Base-by-base conservation (phyloP, 2,329 filamentous ascomycete species). In the Microthyrium microscopicum region DNA sequence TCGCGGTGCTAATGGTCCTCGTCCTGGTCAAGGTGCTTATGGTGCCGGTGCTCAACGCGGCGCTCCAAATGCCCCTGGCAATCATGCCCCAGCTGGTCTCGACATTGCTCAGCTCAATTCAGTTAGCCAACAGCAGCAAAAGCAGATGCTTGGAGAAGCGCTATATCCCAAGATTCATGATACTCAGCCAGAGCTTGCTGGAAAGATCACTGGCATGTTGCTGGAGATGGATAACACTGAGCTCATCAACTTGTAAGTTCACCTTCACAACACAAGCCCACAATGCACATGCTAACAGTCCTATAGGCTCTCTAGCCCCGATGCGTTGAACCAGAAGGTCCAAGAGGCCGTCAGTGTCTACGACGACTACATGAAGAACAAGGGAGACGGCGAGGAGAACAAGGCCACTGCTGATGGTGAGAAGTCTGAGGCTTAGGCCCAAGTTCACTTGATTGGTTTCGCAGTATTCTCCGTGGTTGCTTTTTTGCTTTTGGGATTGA, bases 171-270 rank as follows among this genome's bases (percentile, higher is more conserved):
- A 95, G 78, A 95, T 98, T 51, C 76, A 85, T 58, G 74, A 73
- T 46, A 77, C 93, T 61, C 89, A 98, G 66, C 80, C 84, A 39
- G 85, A 94, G 50, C 70, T 98, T 51, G 89, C 89, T 41, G 89
- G 89, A 55, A 98, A 98, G 77, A 95, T 98, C 58, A 98, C 89
- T 41, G 89, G 89, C 62, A 98, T 98, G 89, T 78, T 98, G 50
- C 64, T 98, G 49, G 89, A 98, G 72, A 98, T 98, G 89, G 89
- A 95, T 51, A 95, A 95, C 62, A 57, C 68, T 37, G 89, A 98
- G 66, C 68, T 98, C 48, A 70, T 98, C 53, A 82, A 81, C 62
- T 72, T 98, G 82, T 93, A 77, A 81, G 85, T 81, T 42, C 34
- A 19, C 20, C 16, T 22, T 12, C n/a, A 33, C n/a, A n/a, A n/a